Conservation (phyloP, 148 eudicot genomes). For the Rhododendron vialii region DNA sequence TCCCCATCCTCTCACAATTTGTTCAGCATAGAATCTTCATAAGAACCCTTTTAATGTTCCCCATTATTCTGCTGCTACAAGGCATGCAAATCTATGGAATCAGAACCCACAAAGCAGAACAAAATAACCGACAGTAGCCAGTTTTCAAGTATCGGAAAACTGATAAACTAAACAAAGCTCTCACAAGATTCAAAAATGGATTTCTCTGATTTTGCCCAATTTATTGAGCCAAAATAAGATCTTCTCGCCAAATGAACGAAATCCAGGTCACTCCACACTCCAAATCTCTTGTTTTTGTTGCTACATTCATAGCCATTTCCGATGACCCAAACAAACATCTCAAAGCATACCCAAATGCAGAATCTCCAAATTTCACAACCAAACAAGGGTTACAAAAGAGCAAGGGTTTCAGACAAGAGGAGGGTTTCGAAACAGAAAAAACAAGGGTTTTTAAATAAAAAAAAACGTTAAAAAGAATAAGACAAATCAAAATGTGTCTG, state of each 20-base stretch:
- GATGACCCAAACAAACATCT: no score
- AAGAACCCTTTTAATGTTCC: neutral
- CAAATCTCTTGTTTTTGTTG: neutral
- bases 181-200: slow-evolving; percentile 1
- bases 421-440: neutral
- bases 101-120: neutral
- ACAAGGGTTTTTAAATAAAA: neutral
- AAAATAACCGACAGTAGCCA: neutral
- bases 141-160: neutral
- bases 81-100: neutral
- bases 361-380: slow-evolving; percentile 5
- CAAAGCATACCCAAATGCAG: neutral
- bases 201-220: neutral
- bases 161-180: neutral
- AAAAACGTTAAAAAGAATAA: neutral
- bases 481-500: slow-evolving; percentile 6
- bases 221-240: neutral
- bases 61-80: neutral
- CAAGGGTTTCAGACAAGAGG: neutral
- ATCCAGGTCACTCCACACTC: neutral
- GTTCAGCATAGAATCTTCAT: slow-evolving; percentile 4
- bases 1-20: neutral
- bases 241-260: neutral
- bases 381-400: neutral
- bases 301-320: neutral